Percentiles rank a stretch among this genome's conserved stretches.
Conservation (phyloP, 1,284 basidiomycete species). For the Ganoderma resinaceum region DNA sequence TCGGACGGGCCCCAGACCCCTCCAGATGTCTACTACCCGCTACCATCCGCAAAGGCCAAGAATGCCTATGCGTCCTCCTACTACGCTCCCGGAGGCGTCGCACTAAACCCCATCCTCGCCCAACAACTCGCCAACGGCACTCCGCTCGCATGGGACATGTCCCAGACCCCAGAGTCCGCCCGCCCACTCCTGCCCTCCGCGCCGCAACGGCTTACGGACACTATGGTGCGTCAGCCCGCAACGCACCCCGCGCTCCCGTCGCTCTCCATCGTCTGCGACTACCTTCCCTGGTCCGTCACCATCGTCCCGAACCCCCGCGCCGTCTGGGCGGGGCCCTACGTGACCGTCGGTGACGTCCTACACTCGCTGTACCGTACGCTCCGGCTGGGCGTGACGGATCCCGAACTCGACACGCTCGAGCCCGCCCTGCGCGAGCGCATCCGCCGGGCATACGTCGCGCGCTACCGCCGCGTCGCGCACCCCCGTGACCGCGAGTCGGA, state of each 20-base stretch:
- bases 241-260: slow-evolving; percentile 22
- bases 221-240: slow-evolving; percentile 22
- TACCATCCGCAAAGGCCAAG: slow-evolving; percentile 2
- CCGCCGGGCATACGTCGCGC: slow-evolving; percentile 26
- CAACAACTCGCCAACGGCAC: slow-evolving; percentile 13
- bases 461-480: slow-evolving; percentile 25
- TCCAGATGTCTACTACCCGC: slow-evolving; percentile 11
- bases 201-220: slow-evolving; percentile 11
- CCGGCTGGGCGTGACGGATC: slow-evolving; percentile 22
- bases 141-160: slow-evolving; percentile 27
- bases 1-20: slow-evolving; percentile 28
- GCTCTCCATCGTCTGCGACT: slow-evolving; percentile 27
- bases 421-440: slow-evolving; percentile 26
- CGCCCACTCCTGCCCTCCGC: slow-evolving; percentile 11
- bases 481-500: slow-evolving; percentile 24
- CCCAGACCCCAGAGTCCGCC: slow-evolving; percentile 15
- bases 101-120: slow-evolving; percentile 23
- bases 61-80: slow-evolving; percentile 9
- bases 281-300: slow-evolving; percentile 30
- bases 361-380: slow-evolving; percentile 31
- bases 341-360: slow-evolving; percentile 35
- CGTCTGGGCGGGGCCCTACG: slow-evolving; percentile 28
- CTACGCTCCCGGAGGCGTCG: slow-evolving; percentile 9
- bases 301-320: slow-evolving; percentile 15
- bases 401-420: slow-evolving; percentile 26